These are phyloP conservation scores for Arachis stenosperma DNA, from an alignment of 306 rosid species.

Conservation along the genomic window DNA sequence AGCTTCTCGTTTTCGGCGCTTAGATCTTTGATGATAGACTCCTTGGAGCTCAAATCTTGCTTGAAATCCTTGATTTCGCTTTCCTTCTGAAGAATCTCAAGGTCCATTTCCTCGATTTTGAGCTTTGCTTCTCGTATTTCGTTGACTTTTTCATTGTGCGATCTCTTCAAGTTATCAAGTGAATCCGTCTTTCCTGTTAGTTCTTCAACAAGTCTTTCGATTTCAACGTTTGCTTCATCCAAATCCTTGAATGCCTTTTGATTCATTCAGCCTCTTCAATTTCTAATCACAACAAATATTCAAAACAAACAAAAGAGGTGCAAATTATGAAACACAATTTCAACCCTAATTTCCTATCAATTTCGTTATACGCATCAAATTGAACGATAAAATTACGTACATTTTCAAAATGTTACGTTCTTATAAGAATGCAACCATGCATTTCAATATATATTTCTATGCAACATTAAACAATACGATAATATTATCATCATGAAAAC, in stretches of 20 bases:
- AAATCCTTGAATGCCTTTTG: slow-evolving; percentile 55
- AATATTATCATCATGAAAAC: slow-evolving; percentile 2
- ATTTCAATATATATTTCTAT: not conserved
- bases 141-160: slow-evolving; percentile 48
- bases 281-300: too few relatives aligned
- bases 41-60: slow-evolving; percentile 44
- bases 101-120: slow-evolving; percentile 61
- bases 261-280: slow-evolving; percentile 9
- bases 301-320: too few relatives aligned
- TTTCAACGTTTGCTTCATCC: slow-evolving; percentile 64
- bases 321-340: too few relatives aligned
- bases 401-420: not conserved
- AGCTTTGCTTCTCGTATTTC: slow-evolving; percentile 53
- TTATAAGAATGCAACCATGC: too few relatives aligned
- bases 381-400: not conserved
- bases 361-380: slow-evolving; percentile 15
- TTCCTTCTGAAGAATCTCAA: slow-evolving; percentile 55
- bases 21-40: slow-evolving; percentile 53
- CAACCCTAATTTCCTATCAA: too few relatives aligned
- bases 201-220: slow-evolving; percentile 61
- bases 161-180: slow-evolving; percentile 57
- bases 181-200: slow-evolving; percentile 54
- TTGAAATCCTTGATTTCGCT: slow-evolving; percentile 45
- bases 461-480: slow-evolving; percentile 3
- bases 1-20: slow-evolving; percentile 57